These are phyloP conservation scores for Argentina anserina DNA, from an alignment of 306 rosid genomes.

Conservation along the genomic window DNA sequence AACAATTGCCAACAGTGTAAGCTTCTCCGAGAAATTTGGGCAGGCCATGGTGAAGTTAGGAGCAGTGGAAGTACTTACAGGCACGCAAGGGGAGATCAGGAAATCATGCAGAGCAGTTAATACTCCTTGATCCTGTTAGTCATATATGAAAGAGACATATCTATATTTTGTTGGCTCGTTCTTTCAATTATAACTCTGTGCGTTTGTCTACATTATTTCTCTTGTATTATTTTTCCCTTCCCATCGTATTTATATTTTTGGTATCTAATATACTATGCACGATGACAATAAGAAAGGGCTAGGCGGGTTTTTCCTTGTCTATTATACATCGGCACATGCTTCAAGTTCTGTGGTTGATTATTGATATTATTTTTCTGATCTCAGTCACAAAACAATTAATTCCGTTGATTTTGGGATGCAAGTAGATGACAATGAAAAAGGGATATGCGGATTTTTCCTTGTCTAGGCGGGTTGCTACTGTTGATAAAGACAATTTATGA, in stretches of 20 bases:
- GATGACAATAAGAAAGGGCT: background rate
- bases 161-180: background rate
- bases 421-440: too few species aligned
- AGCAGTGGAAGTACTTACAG: constrained; percentile 23
- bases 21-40: constrained; percentile 20
- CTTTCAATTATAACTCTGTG: background rate
- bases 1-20: background rate
- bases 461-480: background rate
- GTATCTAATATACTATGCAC: background rate
- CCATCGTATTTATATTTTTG: background rate
- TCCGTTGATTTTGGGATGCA: too few species aligned
- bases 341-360: too few species aligned
- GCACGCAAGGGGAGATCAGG: constrained; percentile 29
- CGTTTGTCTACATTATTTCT: background rate
- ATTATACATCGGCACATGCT: too few species aligned
- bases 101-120: constrained; percentile 22
- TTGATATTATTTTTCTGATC: too few species aligned
- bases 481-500: background rate
- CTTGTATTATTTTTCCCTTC: background rate
- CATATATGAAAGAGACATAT: background rate
- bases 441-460: too few species aligned
- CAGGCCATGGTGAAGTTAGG: constrained; percentile 46
- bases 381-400: too few species aligned
- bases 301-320: too few species aligned
- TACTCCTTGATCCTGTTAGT: background rate